These are phyloP conservation scores for Fusarium duplospermum DNA, from an alignment of 2,329 filamentous ascomycete genomes.

Conservation along the genomic window DNA sequence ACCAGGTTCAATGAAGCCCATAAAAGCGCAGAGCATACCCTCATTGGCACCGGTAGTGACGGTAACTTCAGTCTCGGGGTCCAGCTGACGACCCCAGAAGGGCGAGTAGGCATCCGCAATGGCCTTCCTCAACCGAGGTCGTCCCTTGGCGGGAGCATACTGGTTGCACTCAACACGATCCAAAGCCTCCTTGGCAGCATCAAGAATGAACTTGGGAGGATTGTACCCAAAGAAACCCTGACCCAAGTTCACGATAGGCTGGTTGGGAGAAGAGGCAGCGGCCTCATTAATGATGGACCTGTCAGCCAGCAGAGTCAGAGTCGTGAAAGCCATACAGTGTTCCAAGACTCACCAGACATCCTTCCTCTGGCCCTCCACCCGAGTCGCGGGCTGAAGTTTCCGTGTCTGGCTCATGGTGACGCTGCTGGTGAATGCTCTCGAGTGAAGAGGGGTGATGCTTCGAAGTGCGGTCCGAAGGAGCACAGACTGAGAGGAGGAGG, in stretches of 20 bases:
- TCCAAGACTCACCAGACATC: conserved; percentile 61
- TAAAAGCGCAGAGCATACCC: conserved; percentile 96
- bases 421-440: conserved; percentile 35
- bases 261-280: conserved; percentile 70
- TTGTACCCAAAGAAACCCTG: conserved; percentile 91
- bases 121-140: conserved; percentile 90
- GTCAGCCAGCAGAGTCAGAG: conserved; percentile 10
- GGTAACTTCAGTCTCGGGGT: conserved; percentile 93
- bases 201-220: conserved; percentile 87
- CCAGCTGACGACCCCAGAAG: conserved; percentile 82
- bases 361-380: conserved; percentile 62
- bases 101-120: conserved; percentile 93
- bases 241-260: conserved; percentile 74
- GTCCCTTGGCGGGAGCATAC: conserved; percentile 95
- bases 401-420: conserved; percentile 55
- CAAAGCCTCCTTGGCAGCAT: conserved; percentile 90
- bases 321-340: neutral
- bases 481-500: conserved; percentile 28
- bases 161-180: conserved; percentile 97
- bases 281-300: conserved; percentile 77
- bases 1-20: conserved; percentile 94
- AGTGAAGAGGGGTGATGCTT: conserved; percentile 33
- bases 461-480: conserved; percentile 39
- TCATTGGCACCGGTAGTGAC: conserved; percentile 95
- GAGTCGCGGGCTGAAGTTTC: conserved; percentile 63